Percentiles rank a stretch among this genome's conserved stretches.
Evolutionary conservation across 1,284 basidiomycete species (phyloP).

Genomic region (Somion occarium): DNA sequence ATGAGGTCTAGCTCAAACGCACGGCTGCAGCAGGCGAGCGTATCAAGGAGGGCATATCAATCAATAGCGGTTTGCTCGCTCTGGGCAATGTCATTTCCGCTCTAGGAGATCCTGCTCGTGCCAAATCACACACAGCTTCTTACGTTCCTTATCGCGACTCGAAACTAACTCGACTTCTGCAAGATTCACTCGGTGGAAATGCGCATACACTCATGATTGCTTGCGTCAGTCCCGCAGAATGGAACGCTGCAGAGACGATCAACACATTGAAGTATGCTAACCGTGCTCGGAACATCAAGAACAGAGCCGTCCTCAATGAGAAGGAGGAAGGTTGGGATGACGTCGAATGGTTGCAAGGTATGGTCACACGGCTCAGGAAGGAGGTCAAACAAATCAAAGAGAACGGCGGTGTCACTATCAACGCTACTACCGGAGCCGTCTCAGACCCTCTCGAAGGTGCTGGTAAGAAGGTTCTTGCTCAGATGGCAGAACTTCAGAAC

Average conservation of each 20-base stretch:
- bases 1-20: slow-evolving; percentile 66
- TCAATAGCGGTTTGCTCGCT: slow-evolving; percentile 95
- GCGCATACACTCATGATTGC: slow-evolving; percentile 99
- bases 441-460: slow-evolving; percentile 40
- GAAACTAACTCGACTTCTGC: slow-evolving; percentile 93
- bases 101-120: slow-evolving; percentile 87
- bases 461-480: slow-evolving; percentile 68
- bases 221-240: slow-evolving; percentile 94
- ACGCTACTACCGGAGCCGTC: slow-evolving; percentile 14
- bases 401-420: slow-evolving; percentile 35
- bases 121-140: slow-evolving; percentile 68
- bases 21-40: slow-evolving; percentile 92
- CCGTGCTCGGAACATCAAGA: slow-evolving; percentile 96
- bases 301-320: slow-evolving; percentile 88
- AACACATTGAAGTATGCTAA: slow-evolving; percentile 99
- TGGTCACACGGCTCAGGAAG: slow-evolving; percentile 79
- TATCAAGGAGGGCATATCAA: slow-evolving; percentile 95
- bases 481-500: slow-evolving; percentile 74
- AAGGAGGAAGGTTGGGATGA: slow-evolving; percentile 99
- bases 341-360: slow-evolving; percentile 91
- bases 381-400: slow-evolving; percentile 80
- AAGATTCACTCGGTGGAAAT: slow-evolving; percentile 99
- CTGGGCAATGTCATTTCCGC: slow-evolving; percentile 98
- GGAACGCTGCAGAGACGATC: slow-evolving; percentile 91
- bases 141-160: slow-evolving; percentile 98